Evolutionary conservation across 495 filamentous ascomycete genomes (phyloP), one percentile per base, ranked within the genome.

Genomic region (Penicillium simplicissimum): DNA sequence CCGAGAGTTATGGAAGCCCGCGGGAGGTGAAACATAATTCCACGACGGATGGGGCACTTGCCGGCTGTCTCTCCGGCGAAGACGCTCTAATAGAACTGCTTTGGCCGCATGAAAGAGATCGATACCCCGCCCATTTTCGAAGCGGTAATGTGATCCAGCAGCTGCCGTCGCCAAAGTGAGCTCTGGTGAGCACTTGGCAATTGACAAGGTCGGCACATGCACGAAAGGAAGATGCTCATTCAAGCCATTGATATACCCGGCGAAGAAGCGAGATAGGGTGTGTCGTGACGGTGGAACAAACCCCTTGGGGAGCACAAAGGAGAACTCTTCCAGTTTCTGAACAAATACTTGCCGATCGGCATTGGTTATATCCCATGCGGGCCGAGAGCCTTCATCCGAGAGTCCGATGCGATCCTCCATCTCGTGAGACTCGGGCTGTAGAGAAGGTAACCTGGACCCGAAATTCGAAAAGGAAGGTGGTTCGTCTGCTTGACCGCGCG

Each of bases 91-190:
- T 21, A 81, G 63, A 17, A 83, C 75, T 15, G 79, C 74, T 59
- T 80, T 82, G 2, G 80, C 75, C 8, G 88, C 88, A 71, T 90
- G 87, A 76, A 89, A 92, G 8, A 92, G 74, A 13, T 88, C 85
- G 62, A 88, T 85, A 0, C 86, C 87, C 37, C 85, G 78, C 51
- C 83, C 82, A 43, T 84, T 87, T 63, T 90, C 88, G 60, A 90
- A 90, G 13, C 88, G 79, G 59, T 84, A 82, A 57, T 80, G 77
- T 37, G 80, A 77, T 1, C 81, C 81, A 13, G 77, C 77, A 19
- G 81, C 81, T 52, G 79, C 81, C 47, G 80, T 69, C 8, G 77
- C 79, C 15, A 83, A 67, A 1, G 77, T 77, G 9, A 81, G 72
- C 60, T 83, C 81, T 7, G 76, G 75, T 8, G 78, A 78, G 52